Conservation (phyloP, 2,329 filamentous ascomycete genomes). For the Nothopassalora personata region DNA sequence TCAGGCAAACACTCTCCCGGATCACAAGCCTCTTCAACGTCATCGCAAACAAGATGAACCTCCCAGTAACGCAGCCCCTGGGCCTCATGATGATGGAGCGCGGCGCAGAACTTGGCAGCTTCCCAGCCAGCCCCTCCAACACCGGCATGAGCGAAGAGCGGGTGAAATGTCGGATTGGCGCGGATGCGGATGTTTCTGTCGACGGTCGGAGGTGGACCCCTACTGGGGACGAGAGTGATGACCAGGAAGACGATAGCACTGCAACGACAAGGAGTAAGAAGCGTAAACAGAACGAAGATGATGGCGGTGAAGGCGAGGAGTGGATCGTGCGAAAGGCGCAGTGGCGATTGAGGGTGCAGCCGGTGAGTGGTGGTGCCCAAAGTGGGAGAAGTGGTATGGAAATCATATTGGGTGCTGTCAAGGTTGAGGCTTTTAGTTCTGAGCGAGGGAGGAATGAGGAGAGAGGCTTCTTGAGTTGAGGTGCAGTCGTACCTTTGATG, state of each 20-base stretch:
- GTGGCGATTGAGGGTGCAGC: constrained; percentile 27
- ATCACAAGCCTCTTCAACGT: constrained; percentile 72
- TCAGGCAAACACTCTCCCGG: constrained; percentile 62
- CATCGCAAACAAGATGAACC: constrained; percentile 71
- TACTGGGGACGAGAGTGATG: constrained; percentile 4
- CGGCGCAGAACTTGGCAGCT: constrained; percentile 55
- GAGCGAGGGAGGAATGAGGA: constrained; percentile 25
- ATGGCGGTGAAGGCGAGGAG: constrained; percentile 12
- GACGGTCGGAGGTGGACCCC: constrained; percentile 37
- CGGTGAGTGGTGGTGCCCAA: constrained; percentile 12
- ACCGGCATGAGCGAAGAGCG: constrained; percentile 65
- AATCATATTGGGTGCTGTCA: constrained; percentile 28
- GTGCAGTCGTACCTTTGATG: too few relatives aligned
- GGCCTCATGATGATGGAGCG: constrained; percentile 60
- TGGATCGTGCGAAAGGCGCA: constrained; percentile 28
- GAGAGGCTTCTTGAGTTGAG: constrained; percentile 21
- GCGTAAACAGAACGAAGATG: constrained; percentile 4
- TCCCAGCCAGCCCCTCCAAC: constrained; percentile 62
- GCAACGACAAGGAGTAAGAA: constrained; percentile 2
- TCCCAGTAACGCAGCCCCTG: constrained; percentile 55
- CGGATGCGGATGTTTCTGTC: constrained; percentile 54
- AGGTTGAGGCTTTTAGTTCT: constrained; percentile 27
- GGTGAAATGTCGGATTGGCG: constrained; percentile 59
- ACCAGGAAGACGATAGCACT: constrained; percentile 8
- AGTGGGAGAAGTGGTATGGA: constrained; percentile 24